Conservation (phyloP, 2,329 filamentous ascomycete species). For the Gnomoniopsis smithogilvyi region DNA sequence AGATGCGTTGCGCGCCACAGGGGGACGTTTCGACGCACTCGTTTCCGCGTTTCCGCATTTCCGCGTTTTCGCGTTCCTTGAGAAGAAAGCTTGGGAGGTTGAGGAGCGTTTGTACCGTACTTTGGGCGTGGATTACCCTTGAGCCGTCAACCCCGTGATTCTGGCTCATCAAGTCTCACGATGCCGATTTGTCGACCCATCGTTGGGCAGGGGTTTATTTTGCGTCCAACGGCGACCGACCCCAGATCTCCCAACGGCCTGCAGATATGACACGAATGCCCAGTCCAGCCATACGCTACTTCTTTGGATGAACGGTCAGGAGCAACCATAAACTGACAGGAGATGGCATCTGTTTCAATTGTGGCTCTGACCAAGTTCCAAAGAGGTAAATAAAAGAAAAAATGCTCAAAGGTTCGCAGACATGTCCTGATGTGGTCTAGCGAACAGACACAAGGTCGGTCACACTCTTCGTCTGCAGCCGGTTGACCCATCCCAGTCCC, state of each 20-base stretch:
- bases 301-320: no score
- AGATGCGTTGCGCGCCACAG: background rate
- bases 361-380: background rate
- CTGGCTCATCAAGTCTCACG: background rate
- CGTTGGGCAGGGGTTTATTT: background rate
- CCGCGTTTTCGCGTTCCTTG: background rate
- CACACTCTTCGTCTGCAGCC: background rate
- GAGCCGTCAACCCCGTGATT: background rate
- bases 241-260: background rate
- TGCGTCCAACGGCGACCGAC: no score
- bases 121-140: background rate
- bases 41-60: background rate
- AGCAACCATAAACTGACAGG: no score
- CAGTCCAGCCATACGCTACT: no score
- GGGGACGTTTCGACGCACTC: background rate
- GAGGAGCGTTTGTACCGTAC: background rate
- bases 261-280: no score
- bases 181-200: background rate
- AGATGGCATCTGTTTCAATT: background rate
- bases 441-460: background rate
- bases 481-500: constrained; percentile 10
- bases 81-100: background rate
- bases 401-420: background rate
- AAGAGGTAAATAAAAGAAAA: no score
- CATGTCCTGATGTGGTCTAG: constrained; percentile 4